Evolutionary conservation across 805 yeast species (phyloP), one percentile per base, ranked within the genome.

Genomic region (Candida boleticola): DNA sequence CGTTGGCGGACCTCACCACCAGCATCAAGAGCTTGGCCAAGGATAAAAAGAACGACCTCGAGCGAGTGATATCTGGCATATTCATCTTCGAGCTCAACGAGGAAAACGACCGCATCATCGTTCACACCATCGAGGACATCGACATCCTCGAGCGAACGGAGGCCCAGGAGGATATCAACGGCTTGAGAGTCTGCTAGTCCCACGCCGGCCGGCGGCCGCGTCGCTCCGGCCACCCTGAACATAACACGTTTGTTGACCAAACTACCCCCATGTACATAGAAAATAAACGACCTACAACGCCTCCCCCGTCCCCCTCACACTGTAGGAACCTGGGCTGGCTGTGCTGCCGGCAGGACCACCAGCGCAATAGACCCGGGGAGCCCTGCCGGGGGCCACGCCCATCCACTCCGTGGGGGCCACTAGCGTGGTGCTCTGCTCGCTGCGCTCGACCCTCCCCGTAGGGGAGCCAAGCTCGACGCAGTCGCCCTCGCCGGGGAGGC

Each of bases 81-180:
- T 84, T 84, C 52, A 69, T 82, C 5, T 83, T 83, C 54, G 90
- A 84, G 53, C 65, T 85, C 43, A 78, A 73, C 51, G 71, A 71
- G 19, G 63, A 66, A n/a, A 80, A 82, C 54, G 73, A 76, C 43
- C 57, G 67, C 45, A 76, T 85, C 26, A 36, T 68, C 5, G 86
- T 80, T 4, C 87, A 83, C 54, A 80, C 85, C 2, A 71, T 85
- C 25, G 92, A 85, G 50, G 75, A 81, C 50, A 70, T 85, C 42
- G 83, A 82, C 45, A 67, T 82, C 34, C 60, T 78, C 19, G 85
- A 82, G 51, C 71, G 52, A 33, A 47, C 57, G 5, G 64, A 58
- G 39, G 37, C 58, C 19, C 60, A 59, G 33, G 35, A 31, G 21
- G 16, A 13, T 14, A 52, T 58, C 18, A 53, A 50, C 36, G 58